These are phyloP conservation scores for Zostera marina DNA, from an alignment of 116 monocot species.

Conservation along the genomic window DNA sequence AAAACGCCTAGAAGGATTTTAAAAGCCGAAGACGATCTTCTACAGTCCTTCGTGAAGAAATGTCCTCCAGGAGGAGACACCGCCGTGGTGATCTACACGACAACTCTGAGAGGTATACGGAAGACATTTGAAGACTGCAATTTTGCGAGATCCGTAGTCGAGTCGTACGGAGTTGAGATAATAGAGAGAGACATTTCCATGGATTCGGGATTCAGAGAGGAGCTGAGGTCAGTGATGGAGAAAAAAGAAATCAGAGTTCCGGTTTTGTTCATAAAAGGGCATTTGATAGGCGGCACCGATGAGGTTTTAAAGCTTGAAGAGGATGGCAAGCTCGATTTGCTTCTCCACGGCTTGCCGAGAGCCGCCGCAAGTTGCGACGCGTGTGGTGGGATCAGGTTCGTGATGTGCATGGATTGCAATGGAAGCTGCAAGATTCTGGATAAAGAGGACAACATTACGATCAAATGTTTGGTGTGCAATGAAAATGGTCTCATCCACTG, in stretches of 20 bases:
- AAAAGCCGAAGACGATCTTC: conserved; percentile 15
- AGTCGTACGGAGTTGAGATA: conserved; percentile 30
- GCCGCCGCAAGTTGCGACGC: conserved; percentile 24
- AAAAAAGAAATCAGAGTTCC: conserved; percentile 17
- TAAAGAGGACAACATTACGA: conserved; percentile 14
- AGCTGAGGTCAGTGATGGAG: conserved; percentile 44
- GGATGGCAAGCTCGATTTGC: conserved; percentile 24
- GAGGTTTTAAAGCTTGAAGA: conserved; percentile 43
- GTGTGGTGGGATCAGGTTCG: conserved; percentile 40
- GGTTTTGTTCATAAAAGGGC: conserved; percentile 28
- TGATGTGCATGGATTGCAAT: conserved; percentile 27
- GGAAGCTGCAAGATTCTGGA: conserved; percentile 37
- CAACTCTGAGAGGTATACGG: conserved; percentile 64
- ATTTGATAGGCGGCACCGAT: conserved; percentile 34
- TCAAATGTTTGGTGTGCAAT: conserved; percentile 35
- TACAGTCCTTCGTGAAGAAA: conserved; percentile 29
- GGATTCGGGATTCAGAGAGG: conserved; percentile 81
- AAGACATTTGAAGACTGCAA: conserved; percentile 91
- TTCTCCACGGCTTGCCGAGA: conserved; percentile 16
- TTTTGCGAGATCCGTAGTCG: conserved; percentile 27
- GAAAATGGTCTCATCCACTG: conserved; percentile 49
- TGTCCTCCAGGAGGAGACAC: conserved; percentile 48
- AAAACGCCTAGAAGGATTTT: conserved; percentile 17
- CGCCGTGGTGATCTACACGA: conserved; percentile 57
- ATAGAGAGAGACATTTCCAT: conserved; percentile 82